Percentiles rank a stretch among this genome's conserved stretches.
Conservation (phyloP, 495 filamentous ascomycete species). For the Penicillium robsamsonii region DNA sequence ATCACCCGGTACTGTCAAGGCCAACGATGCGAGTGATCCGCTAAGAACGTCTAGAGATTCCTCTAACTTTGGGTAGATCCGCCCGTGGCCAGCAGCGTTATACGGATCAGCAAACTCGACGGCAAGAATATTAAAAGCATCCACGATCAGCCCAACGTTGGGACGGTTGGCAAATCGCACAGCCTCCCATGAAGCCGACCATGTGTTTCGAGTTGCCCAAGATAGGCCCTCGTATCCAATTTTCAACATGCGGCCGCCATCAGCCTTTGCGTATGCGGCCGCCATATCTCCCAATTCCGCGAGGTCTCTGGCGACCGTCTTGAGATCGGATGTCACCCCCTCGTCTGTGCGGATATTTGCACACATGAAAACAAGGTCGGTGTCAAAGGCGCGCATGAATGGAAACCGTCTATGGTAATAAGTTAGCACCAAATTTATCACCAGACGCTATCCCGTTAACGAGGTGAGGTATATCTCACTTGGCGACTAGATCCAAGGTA, state of each 20-base stretch:
- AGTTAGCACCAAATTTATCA: background rate
- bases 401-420: constrained; percentile 28
- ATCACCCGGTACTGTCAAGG: constrained; percentile 53
- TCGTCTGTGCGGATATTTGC: constrained; percentile 32
- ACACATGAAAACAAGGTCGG: constrained; percentile 37
- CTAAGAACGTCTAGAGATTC: constrained; percentile 27
- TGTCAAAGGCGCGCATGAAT: constrained; percentile 39
- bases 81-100: constrained; percentile 28
- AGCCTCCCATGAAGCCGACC: constrained; percentile 60
- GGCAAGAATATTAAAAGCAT: constrained; percentile 67
- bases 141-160: constrained; percentile 65
- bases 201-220: constrained; percentile 62
- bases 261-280: constrained; percentile 22
- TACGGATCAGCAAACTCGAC: constrained; percentile 67
- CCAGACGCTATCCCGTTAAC: background rate
- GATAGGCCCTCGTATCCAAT: constrained; percentile 47
- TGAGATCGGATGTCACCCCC: constrained; percentile 32
- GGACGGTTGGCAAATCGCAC: constrained; percentile 52
- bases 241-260: constrained; percentile 30
- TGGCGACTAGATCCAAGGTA: constrained; percentile 27
- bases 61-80: constrained; percentile 24
- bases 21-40: constrained; percentile 45
- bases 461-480: constrained; percentile 3
- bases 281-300: constrained; percentile 36
- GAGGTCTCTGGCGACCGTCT: constrained; percentile 30